A percentile compares a stretch with the other conserved stretches of the same genome.
phyloP scores from a whole-genome alignment of 2,329 filamentous ascomycete species.

The Verticillium nubilum region DNA sequence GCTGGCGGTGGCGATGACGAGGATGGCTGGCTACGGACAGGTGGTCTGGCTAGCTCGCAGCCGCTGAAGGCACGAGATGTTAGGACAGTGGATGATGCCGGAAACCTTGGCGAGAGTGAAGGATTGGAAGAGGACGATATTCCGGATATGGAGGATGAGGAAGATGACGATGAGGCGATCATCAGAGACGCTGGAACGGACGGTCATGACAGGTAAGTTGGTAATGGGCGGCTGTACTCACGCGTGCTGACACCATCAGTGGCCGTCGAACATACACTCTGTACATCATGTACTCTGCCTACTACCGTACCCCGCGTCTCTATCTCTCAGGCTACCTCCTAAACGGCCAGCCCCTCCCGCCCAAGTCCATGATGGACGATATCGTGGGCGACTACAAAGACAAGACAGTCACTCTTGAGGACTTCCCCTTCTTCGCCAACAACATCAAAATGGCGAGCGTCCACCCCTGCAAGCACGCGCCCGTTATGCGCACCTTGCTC shows the following conservation, averaged over 20 bases:
- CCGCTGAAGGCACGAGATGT: slow-evolving; percentile 76
- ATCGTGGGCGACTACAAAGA: slow-evolving; percentile 96
- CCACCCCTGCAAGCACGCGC: slow-evolving; percentile 94
- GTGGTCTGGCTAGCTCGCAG: slow-evolving; percentile 69
- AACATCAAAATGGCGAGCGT: slow-evolving; percentile 94
- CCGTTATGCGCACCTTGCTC: slow-evolving; percentile 95
- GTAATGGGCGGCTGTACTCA: no score
- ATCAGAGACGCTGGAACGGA: slow-evolving; percentile 65
- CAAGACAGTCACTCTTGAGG: slow-evolving; percentile 96
- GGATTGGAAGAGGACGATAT: slow-evolving; percentile 74
- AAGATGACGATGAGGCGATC: slow-evolving; percentile 94
- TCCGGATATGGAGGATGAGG: slow-evolving; percentile 97
- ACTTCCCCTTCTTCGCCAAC: slow-evolving; percentile 91
- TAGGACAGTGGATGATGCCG: slow-evolving; percentile 81
- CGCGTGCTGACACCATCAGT: slow-evolving; percentile 35
- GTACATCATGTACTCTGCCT: slow-evolving; percentile 96
- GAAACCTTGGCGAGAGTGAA: slow-evolving; percentile 73
- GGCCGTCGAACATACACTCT: slow-evolving; percentile 91
- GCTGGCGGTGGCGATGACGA: slow-evolving; percentile 57
- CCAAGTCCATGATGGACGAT: slow-evolving; percentile 90
- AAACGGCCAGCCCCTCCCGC: slow-evolving; percentile 73
- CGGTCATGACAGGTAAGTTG: slow-evolving; percentile 38
- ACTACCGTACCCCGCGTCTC: slow-evolving; percentile 91
- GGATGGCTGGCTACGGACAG: slow-evolving; percentile 89
- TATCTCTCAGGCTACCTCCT: slow-evolving; percentile 89